These are phyloP conservation scores for Globisporangium perplexum DNA, from an alignment of 352 stramenopile genomes.

Conservation along the genomic window DNA sequence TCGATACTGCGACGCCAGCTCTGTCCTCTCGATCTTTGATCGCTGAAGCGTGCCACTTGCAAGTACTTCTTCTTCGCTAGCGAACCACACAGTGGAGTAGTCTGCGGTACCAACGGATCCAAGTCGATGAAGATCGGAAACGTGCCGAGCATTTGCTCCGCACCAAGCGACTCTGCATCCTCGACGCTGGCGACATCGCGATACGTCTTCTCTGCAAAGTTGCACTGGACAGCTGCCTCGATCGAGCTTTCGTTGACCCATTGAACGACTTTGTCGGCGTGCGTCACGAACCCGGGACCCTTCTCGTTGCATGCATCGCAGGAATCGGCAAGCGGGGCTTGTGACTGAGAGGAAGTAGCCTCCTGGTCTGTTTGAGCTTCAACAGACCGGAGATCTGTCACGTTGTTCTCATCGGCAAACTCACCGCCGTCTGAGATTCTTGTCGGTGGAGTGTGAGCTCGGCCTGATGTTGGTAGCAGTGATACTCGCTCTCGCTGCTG, in stretches of 20 bases:
- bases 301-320: neutral
- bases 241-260: neutral
- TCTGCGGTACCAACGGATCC: neutral
- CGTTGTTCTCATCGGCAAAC: neutral
- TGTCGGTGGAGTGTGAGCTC: neutral
- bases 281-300: neutral
- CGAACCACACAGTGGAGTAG: neutral
- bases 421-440: neutral
- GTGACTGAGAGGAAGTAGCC: neutral
- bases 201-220: neutral
- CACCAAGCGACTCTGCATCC: neutral
- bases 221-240: constrained; percentile 6
- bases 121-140: constrained; percentile 35
- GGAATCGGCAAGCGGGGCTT: neutral
- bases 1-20: neutral
- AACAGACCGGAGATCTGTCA: neutral
- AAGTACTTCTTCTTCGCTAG: constrained; percentile 19
- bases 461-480: too few species aligned
- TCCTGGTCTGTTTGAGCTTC: neutral
- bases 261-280: neutral
- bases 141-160: constrained; percentile 7
- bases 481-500: neutral
- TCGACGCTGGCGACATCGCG: neutral
- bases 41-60: constrained; percentile 23
- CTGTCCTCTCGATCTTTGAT: neutral